phyloP scores from a whole-genome alignment of 1,284 basidiomycete genomes.

The Kalmanozyma brasiliensis region DNA sequence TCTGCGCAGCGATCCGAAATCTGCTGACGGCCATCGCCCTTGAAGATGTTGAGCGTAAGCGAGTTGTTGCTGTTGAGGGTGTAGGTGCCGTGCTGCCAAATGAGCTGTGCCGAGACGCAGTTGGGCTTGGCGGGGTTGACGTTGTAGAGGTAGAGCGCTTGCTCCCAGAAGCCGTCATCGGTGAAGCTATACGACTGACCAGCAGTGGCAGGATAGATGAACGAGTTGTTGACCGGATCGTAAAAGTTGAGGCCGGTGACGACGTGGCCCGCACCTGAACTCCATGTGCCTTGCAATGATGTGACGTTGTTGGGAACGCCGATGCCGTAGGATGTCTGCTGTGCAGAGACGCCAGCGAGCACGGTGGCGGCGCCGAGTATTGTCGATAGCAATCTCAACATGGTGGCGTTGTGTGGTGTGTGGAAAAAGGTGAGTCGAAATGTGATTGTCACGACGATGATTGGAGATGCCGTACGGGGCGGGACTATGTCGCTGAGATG shows the following conservation, averaged over 20 bases:
- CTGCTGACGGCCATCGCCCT: slow-evolving; percentile 56
- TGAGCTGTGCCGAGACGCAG: slow-evolving; percentile 63
- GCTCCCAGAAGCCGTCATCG: slow-evolving; percentile 63
- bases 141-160: slow-evolving; percentile 57
- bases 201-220: slow-evolving; percentile 55
- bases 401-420: no score
- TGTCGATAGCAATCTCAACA: slow-evolving; percentile 27
- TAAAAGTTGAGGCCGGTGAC: slow-evolving; percentile 62
- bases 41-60: slow-evolving; percentile 53
- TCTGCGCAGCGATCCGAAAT: slow-evolving; percentile 39
- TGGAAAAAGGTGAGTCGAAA: no score
- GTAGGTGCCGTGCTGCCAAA: slow-evolving; percentile 66
- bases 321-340: slow-evolving; percentile 36
- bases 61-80: slow-evolving; percentile 47
- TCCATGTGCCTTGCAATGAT: slow-evolving; percentile 60
- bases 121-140: slow-evolving; percentile 56
- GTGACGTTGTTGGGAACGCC: slow-evolving; percentile 49
- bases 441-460: no score
- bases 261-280: slow-evolving; percentile 56
- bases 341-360: slow-evolving; percentile 16
- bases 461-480: no score
- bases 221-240: slow-evolving; percentile 61
- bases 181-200: slow-evolving; percentile 65
- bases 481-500: no score
- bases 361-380: slow-evolving; percentile 24